Evolutionary conservation across 192 early-diverging fungal species (phyloP), one percentile per base, ranked within the genome.

Genomic region (Piromyces finnis): DNA sequence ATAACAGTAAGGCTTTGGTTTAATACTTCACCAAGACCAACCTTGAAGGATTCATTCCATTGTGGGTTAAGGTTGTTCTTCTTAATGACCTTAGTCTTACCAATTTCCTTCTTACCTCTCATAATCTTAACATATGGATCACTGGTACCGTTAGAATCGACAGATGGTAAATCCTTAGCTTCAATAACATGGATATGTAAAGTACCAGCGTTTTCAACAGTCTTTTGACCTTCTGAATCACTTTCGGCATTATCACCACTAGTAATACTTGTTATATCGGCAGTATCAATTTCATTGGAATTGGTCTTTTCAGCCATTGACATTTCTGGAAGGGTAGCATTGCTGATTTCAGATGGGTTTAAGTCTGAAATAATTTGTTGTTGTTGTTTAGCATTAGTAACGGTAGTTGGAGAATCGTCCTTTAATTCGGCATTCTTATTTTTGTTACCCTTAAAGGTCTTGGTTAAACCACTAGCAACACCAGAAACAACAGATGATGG

Each of bases 71-170:
- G 78, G 15, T 86, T 78, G 17, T 86, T 92, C 83, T 93, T 93
- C 85, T 94, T 94, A 78, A 90, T 86, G 11, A 88, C 85, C 37
- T 86, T 82, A 15, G 93, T 94, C 83, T 94, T 94, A 82, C 41
- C 41, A 51, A 51, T 51, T 22, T 22, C 17, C 6, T 51, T 51
- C 2, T 17, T 22, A 51, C 18, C 18, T 6, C 6, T 79, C 28
- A 28, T 37, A 32, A 93, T 90, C 41, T 91, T 87, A 2, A 93
- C 83, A 78, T 89, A 95, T 11, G 94, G 94, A 80, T 95, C 93
- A 77, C 90, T 92, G 0, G 88, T 86, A 27, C 94, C 94, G 14
- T 88, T 87, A 29, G 90, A 89, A 84, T 94, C 94, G 12, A 88
- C 92, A 36, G 91, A 91, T 16, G 88, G 88, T 81, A 94, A 82